Conservation (phyloP, 1,139 yeast species). For the Yamadazyma aaseri region DNA sequence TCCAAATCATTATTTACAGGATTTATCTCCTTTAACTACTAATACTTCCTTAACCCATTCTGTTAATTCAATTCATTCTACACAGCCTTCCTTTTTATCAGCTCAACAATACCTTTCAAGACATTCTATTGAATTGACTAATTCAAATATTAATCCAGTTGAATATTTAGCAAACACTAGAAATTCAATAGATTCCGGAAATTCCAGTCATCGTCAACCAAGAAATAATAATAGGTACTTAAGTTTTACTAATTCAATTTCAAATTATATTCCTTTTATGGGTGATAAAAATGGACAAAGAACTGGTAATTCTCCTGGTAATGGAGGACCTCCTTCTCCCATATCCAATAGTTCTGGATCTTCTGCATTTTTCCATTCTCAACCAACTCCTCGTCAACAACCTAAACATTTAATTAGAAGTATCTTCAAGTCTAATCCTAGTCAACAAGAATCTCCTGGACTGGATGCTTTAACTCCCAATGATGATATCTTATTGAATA, state of each 20-base stretch:
- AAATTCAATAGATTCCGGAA: conserved; percentile 26
- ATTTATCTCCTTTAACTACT: conserved; percentile 45
- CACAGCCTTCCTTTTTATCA: conserved; percentile 47
- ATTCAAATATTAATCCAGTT: conserved; percentile 34
- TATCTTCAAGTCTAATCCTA: conserved; percentile 35
- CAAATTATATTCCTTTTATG: conserved; percentile 47
- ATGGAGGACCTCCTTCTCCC: conserved; percentile 22
- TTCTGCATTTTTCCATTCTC: conserved; percentile 10
- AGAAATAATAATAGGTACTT: conserved; percentile 25
- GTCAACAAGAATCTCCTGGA: conserved; percentile 2
- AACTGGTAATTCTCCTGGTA: conserved; percentile 18
- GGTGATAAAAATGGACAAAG: conserved; percentile 27
- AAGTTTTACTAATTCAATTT: conserved; percentile 39
- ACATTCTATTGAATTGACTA: conserved; percentile 40
- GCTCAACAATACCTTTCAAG: conserved; percentile 44
- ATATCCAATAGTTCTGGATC: conserved; percentile 9
- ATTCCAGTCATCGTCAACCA: conserved; percentile 14
- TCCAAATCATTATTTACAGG: conserved; percentile 16
- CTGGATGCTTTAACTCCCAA: background rate
- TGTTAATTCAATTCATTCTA: conserved; percentile 39
- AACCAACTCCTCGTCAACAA: conserved; percentile 21
- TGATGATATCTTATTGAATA: background rate
- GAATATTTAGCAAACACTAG: conserved; percentile 31
- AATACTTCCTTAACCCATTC: conserved; percentile 48
- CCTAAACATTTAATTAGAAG: conserved; percentile 41